These are phyloP conservation scores for Solanum gracilifrons DNA, from an alignment of 257 asterid genomes.

Conservation along the genomic window DNA sequence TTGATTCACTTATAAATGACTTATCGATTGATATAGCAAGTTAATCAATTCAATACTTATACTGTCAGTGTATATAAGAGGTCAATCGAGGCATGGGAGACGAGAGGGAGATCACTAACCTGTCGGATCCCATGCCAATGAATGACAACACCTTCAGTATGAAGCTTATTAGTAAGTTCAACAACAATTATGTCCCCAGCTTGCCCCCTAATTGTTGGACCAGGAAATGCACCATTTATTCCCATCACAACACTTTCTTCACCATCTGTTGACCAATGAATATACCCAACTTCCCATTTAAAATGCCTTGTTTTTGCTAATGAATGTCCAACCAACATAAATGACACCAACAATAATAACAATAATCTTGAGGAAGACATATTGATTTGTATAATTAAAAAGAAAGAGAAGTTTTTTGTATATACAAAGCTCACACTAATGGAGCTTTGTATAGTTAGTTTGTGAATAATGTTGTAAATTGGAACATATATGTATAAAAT, in stretches of 20 bases:
- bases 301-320: constrained; percentile 32
- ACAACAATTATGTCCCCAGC: constrained; percentile 56
- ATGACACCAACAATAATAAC: not conserved
- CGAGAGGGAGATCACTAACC: not conserved
- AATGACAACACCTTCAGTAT: constrained; percentile 70
- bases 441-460: not conserved
- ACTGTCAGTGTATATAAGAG: not conserved
- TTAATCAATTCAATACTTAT: not conserved
- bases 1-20: not conserved
- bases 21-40: not conserved
- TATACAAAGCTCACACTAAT: not conserved
- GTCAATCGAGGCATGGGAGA: not conserved
- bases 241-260: constrained; percentile 42
- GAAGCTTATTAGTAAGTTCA: constrained; percentile 57
- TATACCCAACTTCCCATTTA: constrained; percentile 58
- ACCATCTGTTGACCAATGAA: constrained; percentile 71
- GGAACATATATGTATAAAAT: not conserved
- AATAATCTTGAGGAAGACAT: not conserved
- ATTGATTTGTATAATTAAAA: not conserved
- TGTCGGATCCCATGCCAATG: constrained; percentile 95
- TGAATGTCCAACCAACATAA: not conserved
- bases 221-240: constrained; percentile 74
- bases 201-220: constrained; percentile 68
- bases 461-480: not conserved
- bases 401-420: not conserved